Percentiles rank a stretch among this genome's conserved stretches.
phyloP scores from a whole-genome alignment of 2,329 filamentous ascomycete species.

The Sphaceloma murrayae region DNA sequence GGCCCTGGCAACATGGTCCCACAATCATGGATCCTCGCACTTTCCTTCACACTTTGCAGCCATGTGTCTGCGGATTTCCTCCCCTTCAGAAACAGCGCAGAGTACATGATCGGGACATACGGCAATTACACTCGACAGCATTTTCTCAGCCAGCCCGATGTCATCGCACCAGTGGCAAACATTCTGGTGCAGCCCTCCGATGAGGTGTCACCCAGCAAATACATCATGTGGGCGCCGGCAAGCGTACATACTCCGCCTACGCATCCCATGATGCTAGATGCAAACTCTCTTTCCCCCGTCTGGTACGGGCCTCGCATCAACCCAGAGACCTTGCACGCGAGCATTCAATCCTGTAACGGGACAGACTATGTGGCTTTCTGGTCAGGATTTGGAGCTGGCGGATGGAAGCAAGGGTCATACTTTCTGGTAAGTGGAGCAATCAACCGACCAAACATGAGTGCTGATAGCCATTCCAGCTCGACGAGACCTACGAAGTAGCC shows the following conservation, averaged over 20 bases:
- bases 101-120: constrained; percentile 1
- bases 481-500: constrained; percentile 23
- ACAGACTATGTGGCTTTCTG: constrained; percentile 13
- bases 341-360: constrained; percentile 4
- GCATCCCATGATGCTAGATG: constrained; percentile 3
- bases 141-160: constrained; percentile 3
- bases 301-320: not conserved
- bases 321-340: not conserved
- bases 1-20: too few species aligned
- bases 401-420: not conserved
- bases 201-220: constrained; percentile 8
- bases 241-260: not conserved
- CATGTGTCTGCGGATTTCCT: constrained; percentile 11
- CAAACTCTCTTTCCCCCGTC: not conserved
- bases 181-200: not conserved
- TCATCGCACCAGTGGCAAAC: constrained; percentile 9
- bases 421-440: not conserved
- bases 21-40: too few species aligned
- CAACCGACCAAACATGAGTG: not conserved
- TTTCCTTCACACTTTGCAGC: too few species aligned
- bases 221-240: constrained; percentile 2
- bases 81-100: constrained; percentile 11
- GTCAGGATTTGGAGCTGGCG: constrained; percentile 2
- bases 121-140: constrained; percentile 9
- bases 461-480: not conserved